A percentile compares a stretch with the other conserved stretches of the same genome.
Conservation (phyloP, 345 rosid genomes). For the Syzygium oleosum region DNA sequence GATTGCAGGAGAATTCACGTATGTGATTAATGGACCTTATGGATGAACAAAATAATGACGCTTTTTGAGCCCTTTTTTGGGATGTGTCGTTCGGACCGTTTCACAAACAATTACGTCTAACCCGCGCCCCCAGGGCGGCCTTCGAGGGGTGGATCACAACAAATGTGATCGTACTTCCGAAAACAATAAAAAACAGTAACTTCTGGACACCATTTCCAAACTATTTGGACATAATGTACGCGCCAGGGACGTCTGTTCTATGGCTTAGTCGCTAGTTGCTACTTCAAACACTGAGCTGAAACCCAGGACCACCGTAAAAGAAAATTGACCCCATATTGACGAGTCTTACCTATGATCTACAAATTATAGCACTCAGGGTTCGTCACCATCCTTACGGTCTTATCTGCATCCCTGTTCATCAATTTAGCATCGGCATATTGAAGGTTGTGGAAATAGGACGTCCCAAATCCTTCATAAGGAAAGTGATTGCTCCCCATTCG, state of each 20-base stretch:
- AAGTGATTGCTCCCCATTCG: background rate
- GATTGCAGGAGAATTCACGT: no score
- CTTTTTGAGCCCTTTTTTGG: no score
- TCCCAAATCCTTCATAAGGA: background rate
- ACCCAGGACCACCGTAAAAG: background rate
- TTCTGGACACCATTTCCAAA: no score
- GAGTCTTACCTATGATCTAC: background rate
- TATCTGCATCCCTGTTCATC: background rate
- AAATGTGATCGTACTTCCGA: no score
- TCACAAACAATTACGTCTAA: no score
- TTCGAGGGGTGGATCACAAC: no score
- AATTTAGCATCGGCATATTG: background rate
- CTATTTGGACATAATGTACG: background rate
- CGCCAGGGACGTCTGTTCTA: background rate
- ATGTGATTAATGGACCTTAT: no score
- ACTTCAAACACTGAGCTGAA: background rate
- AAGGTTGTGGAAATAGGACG: constrained; percentile 3
- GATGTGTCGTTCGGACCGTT: no score
- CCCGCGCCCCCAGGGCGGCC: no score
- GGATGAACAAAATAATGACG: no score
- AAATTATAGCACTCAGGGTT: background rate
- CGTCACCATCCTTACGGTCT: background rate
- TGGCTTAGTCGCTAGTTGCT: background rate
- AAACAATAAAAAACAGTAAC: no score
- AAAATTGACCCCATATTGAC: background rate